A percentile compares a stretch with the other conserved stretches of the same genome.
These are phyloP conservation scores for Glycine latifolia DNA, from an alignment of 306 rosid species.

Conservation along the genomic window DNA sequence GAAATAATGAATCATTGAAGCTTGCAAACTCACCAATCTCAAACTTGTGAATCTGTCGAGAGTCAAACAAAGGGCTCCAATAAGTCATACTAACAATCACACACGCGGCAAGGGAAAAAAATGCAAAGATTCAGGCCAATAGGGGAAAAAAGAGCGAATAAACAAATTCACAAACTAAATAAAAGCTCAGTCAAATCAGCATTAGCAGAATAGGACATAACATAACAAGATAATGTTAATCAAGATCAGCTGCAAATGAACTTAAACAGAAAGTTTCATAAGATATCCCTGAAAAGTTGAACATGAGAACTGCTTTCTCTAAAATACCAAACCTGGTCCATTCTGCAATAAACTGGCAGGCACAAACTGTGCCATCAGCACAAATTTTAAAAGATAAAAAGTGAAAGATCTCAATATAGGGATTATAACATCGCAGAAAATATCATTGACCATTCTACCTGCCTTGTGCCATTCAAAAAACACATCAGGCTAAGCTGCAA, in stretches of 20 bases:
- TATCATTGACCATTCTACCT: constrained; percentile 52
- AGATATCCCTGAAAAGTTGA: constrained; percentile 35
- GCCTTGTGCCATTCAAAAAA: constrained; percentile 52
- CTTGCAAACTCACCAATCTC: not conserved
- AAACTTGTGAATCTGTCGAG: not conserved
- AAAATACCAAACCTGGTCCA: constrained; percentile 49
- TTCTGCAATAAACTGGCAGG: constrained; percentile 49
- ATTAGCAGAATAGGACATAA: not conserved
- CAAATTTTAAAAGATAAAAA: not conserved
- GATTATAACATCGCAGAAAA: constrained; percentile 30
- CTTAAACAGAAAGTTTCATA: constrained; percentile 20
- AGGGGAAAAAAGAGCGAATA: not conserved
- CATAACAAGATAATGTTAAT: constrained; percentile 5
- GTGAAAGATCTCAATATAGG: constrained; percentile 1
- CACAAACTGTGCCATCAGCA: constrained; percentile 54
- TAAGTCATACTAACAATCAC: not conserved
- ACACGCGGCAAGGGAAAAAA: not conserved
- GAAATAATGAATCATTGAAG: not conserved
- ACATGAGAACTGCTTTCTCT: constrained; percentile 30
- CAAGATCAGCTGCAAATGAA: not conserved
- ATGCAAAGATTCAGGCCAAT: not conserved
- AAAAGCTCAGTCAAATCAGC: constrained; percentile 21
- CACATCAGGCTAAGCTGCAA: constrained; percentile 53
- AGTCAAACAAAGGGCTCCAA: constrained; percentile 3
- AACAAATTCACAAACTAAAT: constrained; percentile 8